Conservation (phyloP, 345 rosid species). For the Clarkia xantiana region DNA sequence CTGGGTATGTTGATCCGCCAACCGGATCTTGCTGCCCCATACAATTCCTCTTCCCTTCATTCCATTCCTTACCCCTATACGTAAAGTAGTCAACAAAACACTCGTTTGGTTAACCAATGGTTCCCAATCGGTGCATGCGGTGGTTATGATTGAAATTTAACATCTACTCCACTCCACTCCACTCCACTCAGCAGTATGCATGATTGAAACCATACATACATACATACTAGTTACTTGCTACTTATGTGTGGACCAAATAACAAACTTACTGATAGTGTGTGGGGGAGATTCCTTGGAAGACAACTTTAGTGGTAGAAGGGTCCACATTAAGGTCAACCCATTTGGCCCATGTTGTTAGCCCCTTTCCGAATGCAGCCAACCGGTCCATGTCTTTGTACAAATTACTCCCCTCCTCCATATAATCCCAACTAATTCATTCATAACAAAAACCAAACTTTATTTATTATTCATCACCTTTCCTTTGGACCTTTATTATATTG, state of each 20-base stretch:
- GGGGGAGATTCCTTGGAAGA: conserved; percentile 94
- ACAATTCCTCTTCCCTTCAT: conserved; percentile 47
- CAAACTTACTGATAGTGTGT: conserved; percentile 82
- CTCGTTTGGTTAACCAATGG: neutral
- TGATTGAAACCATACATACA: neutral
- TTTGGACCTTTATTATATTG: no score
- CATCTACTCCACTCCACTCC: no score
- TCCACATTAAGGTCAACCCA: conserved; percentile 77
- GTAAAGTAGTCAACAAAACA: neutral
- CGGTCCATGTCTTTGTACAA: conserved; percentile 58
- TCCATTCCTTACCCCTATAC: conserved; percentile 81
- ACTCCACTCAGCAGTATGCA: no score
- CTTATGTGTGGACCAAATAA: no score
- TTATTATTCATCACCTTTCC: no score
- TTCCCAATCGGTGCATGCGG: neutral
- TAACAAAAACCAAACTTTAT: no score
- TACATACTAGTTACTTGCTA: no score
- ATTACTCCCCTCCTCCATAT: conserved; percentile 37
- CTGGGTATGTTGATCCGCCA: conserved; percentile 60
- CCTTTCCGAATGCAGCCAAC: conserved; percentile 56
- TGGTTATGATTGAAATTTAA: neutral
- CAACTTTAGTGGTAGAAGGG: conserved; percentile 47
- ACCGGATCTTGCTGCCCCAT: conserved; percentile 49
- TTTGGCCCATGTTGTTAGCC: conserved; percentile 60
- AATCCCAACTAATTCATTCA: conserved; percentile 98